Evolutionary conservation across 495 filamentous ascomycete genomes (phyloP).

Genomic region (Mytilinidion resinicola): DNA sequence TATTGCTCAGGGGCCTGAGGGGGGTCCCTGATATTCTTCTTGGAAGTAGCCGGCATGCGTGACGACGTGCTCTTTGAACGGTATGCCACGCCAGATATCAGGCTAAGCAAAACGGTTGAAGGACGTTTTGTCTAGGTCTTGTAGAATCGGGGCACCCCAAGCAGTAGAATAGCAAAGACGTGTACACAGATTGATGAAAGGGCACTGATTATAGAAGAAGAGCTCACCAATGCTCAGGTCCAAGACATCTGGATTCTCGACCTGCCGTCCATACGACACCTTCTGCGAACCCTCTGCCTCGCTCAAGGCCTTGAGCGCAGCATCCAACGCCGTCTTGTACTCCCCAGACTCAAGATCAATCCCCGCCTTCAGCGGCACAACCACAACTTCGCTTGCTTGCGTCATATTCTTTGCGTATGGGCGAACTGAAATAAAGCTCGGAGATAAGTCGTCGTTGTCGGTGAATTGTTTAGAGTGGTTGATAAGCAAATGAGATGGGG

Average conservation of each 20-base stretch:
- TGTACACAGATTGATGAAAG: too few relatives aligned
- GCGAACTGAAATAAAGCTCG: too few relatives aligned
- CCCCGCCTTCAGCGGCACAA: slow-evolving; percentile 8
- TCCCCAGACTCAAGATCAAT: slow-evolving; percentile 16
- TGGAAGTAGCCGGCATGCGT: too few relatives aligned
- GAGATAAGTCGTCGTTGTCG: too few relatives aligned
- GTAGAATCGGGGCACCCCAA: background rate
- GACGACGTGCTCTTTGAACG: background rate
- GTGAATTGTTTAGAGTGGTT: too few relatives aligned
- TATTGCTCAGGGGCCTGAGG: too few relatives aligned
- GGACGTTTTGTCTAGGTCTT: background rate
- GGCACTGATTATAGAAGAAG: background rate
- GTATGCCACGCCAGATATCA: background rate
- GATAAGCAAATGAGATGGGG: too few relatives aligned
- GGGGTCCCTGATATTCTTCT: too few relatives aligned
- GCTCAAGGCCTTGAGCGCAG: slow-evolving; percentile 7
- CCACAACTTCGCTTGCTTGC: slow-evolving; percentile 14
- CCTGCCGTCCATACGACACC: slow-evolving; percentile 20
- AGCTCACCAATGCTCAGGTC: slow-evolving; percentile 21
- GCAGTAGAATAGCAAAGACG: too few relatives aligned
- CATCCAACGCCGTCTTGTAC: slow-evolving; percentile 5
- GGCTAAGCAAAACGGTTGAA: background rate
- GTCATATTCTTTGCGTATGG: too few relatives aligned
- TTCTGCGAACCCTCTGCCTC: slow-evolving; percentile 9
- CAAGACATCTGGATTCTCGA: slow-evolving; percentile 23